phyloP scores from a whole-genome alignment of 257 asterid species.

The Misopates orontium region DNA sequence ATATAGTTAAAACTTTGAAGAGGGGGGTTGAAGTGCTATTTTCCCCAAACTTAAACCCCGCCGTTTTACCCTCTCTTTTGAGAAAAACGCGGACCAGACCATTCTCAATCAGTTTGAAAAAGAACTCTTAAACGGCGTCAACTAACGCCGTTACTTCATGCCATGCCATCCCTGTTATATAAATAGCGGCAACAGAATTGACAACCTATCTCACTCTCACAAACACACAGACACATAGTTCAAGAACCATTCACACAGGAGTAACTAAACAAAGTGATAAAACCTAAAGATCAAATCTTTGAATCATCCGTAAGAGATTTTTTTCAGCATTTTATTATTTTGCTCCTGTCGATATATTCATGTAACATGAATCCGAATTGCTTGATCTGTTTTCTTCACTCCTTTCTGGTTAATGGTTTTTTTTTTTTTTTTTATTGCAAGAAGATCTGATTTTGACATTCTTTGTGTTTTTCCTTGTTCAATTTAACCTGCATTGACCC shows the following conservation, averaged over 20 bases:
- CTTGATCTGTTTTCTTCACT: constrained; percentile 24
- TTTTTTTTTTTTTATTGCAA: too few species aligned
- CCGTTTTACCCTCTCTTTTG: too few species aligned
- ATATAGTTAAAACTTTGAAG: too few species aligned
- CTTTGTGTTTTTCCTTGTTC: not conserved
- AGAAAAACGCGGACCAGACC: too few species aligned
- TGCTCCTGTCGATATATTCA: not conserved
- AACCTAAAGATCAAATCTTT: constrained; percentile 15
- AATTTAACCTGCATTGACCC: constrained; percentile 5
- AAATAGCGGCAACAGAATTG: constrained; percentile 38
- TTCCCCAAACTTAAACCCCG: too few species aligned
- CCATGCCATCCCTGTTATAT: constrained; percentile 26
- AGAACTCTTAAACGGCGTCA: constrained; percentile 48
- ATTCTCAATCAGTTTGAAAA: constrained; percentile 33
- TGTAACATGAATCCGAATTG: constrained; percentile 14
- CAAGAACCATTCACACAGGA: constrained; percentile 25
- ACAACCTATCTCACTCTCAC: constrained; percentile 14
- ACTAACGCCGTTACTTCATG: constrained; percentile 47
- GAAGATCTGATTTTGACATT: constrained; percentile 28
- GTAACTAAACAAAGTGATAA: not conserved
- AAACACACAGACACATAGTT: not conserved
- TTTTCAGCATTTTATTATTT: not conserved
- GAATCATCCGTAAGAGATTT: constrained; percentile 27
- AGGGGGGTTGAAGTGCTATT: too few species aligned
- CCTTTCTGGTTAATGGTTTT: constrained; percentile 16